Evolutionary conservation across 75 land plant species (phyloP).

Genomic region (Cunninghamia lanceolata): DNA sequence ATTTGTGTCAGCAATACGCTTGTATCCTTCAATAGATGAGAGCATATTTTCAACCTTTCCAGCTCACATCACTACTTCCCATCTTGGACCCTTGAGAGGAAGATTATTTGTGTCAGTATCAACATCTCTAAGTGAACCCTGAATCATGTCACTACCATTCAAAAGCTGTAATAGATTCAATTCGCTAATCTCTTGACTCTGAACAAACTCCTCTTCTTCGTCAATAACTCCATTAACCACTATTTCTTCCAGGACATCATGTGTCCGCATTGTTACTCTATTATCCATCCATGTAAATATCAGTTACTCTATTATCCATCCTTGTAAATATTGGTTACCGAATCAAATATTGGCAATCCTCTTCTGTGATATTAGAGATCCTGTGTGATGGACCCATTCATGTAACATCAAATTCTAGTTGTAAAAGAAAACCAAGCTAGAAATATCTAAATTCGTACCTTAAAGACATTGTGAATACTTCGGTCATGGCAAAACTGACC

Average conservation of each 20-base stretch:
- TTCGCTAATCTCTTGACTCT: conserved; percentile 48
- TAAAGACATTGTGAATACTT: conserved; percentile 5
- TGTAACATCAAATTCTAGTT: neutral
- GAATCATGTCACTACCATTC: conserved; percentile 31
- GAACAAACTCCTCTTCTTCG: conserved; percentile 47
- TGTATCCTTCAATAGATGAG: conserved; percentile 40
- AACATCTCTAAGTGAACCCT: neutral
- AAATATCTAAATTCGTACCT: conserved; percentile 9
- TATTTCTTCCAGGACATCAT: neutral
- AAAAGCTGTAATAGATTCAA: conserved; percentile 20
- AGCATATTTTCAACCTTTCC: conserved; percentile 27
- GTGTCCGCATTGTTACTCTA: neutral
- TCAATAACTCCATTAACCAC: conserved; percentile 3
- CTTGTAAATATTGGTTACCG: no score
- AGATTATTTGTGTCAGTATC: conserved; percentile 7
- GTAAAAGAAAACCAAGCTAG: neutral
- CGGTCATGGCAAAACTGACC: conserved; percentile 50
- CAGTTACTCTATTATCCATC: no score
- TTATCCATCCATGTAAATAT: neutral
- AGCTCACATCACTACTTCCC: conserved; percentile 33
- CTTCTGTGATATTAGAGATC: neutral
- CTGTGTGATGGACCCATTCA: neutral
- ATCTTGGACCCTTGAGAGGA: conserved; percentile 40
- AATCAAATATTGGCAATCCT: neutral
- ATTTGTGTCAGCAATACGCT: neutral